Conservation (phyloP, 1,139 yeast genomes). For the Hansenula anomala region DNA sequence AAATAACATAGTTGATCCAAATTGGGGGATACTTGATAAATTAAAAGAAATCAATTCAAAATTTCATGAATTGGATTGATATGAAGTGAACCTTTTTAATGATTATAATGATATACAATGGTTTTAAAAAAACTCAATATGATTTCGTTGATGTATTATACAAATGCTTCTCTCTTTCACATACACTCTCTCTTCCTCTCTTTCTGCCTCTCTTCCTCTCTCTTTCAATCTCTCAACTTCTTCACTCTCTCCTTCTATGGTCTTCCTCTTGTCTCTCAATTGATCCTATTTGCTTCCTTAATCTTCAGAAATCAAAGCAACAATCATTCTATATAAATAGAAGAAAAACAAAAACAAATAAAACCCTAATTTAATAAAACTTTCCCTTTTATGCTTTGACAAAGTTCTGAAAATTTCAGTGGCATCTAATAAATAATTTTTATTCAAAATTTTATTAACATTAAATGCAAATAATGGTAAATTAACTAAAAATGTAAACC, state of each 20-base stretch:
- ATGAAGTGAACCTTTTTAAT: no score
- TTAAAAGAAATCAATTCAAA: constrained; percentile 31
- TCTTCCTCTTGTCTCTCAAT: no score
- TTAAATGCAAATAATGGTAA: constrained; percentile 84
- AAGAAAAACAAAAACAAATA: constrained; percentile 90
- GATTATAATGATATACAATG: no score
- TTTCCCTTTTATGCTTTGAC: constrained; percentile 88
- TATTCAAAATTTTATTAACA: constrained; percentile 62
- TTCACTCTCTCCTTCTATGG: neutral
- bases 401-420: constrained; percentile 96
- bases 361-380: constrained; percentile 86
- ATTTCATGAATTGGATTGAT: constrained; percentile 27
- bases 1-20: constrained; percentile 34
- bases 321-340: constrained; percentile 94
- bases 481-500: constrained; percentile 86
- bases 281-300: neutral
- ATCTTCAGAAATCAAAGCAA: constrained; percentile 67
- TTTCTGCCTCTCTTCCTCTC: no score
- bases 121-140: no score
- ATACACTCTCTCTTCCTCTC: no score
- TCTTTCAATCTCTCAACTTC: no score
- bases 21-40: constrained; percentile 35
- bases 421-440: constrained; percentile 89
- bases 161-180: neutral
- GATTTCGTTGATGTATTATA: neutral